Base-by-base conservation (phyloP, 176 grass and related monocot species). In the Neostapfia colusana region DNA sequence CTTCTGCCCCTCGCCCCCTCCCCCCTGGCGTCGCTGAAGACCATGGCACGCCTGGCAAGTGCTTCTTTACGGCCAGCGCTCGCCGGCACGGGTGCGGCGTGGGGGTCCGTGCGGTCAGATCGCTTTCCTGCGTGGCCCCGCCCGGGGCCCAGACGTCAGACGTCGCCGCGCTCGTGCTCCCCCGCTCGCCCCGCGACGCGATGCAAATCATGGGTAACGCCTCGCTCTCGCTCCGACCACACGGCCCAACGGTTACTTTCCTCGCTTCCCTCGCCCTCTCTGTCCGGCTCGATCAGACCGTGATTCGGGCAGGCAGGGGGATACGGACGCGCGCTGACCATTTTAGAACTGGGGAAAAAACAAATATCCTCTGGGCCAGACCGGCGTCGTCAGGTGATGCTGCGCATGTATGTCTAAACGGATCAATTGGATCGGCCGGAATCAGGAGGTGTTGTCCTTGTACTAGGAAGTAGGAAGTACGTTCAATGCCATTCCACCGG, bases 221-320 rank as follows among this genome's bases (percentile, higher is more conserved):
- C 53, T 31, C 26, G 57, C 63, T 43, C 53, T 31, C 26, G 57
- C 63, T 43, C 24, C 70, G 20, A 15, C 50, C 44, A 51, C 76
- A 14, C 28, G 27, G 15, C 41, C 75, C 80, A 88, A 88, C 83
- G 83, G 86, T 92, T 81, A 80, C 86, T 88, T 82, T 72, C 31
- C 58, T 36, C 8, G 21, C 21, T 58, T 1, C 10, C 37, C 17
- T 17, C 5, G 24, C 15, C 4, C 5, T 10, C 4, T 4, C 44
- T 42, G 24, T 21, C 46, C 37, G 51, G 7, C 24, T 20, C 48
- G 16, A 17, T 42, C 65, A 27, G 38, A 31, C 77, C 37, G 64
- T 65, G 54, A 54, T 21, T 57, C 21, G n/a, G 20, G n/a, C n/a
- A n/a, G 83, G 76, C 70, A 53, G 16, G 26, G 26, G 38, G 6